These are phyloP conservation scores for Teunomyces lycoperdinae DNA, from an alignment of 805 yeast genomes.

Conservation along the genomic window DNA sequence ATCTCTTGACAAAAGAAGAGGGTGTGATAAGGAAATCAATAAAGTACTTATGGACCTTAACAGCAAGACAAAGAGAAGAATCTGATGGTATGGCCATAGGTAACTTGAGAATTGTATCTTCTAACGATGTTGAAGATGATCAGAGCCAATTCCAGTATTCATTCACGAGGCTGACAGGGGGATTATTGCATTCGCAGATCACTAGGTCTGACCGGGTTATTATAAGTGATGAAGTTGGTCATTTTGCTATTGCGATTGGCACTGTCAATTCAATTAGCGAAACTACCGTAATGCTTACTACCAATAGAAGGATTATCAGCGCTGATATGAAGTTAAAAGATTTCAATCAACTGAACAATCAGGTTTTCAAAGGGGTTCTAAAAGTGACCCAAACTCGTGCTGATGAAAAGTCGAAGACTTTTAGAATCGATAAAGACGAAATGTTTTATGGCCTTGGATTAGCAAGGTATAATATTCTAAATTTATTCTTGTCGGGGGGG, in stretches of 20 bases:
- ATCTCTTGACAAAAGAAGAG: constrained; percentile 71
- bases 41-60: constrained; percentile 67
- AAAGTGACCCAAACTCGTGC: constrained; percentile 5
- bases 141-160: constrained; percentile 43
- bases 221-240: constrained; percentile 78
- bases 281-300: constrained; percentile 45
- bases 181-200: constrained; percentile 42
- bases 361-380: constrained; percentile 51
- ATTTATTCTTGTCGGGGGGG: constrained; percentile 55
- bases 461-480: constrained; percentile 73
- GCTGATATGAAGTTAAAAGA: constrained; percentile 37
- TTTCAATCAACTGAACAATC: constrained; percentile 43
- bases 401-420: constrained; percentile 22
- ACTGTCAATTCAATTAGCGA: constrained; percentile 44
- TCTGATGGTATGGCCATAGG: constrained; percentile 59
- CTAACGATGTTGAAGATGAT: constrained; percentile 18
- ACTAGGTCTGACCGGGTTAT: constrained; percentile 59
- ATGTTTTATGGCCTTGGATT: constrained; percentile 69
- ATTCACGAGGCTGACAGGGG: constrained; percentile 35
- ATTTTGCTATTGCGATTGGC: constrained; percentile 71
- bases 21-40: constrained; percentile 48
- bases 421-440: constrained; percentile 79
- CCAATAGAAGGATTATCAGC: constrained; percentile 51
- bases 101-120: constrained; percentile 39
- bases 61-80: constrained; percentile 58